phyloP scores from a whole-genome alignment of 495 filamentous ascomycete genomes.

The Aspergillus steynii region DNA sequence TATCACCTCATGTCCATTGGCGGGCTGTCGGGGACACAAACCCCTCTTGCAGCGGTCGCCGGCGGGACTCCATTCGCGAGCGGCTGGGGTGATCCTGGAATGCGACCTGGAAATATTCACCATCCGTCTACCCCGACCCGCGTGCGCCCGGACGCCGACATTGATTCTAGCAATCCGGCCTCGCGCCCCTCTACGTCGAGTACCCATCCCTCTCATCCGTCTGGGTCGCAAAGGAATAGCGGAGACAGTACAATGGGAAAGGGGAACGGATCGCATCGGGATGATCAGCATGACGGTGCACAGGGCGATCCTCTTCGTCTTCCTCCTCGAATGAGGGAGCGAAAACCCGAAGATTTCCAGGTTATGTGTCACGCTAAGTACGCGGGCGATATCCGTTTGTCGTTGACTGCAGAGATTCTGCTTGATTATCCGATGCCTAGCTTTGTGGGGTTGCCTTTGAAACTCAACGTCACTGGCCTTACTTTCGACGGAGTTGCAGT shows the following conservation, averaged over 20 bases:
- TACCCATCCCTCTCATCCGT: conserved; percentile 34
- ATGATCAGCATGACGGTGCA: conserved; percentile 26
- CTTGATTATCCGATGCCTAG: conserved; percentile 97
- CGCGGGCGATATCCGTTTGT: conserved; percentile 77
- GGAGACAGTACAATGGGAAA: conserved; percentile 12
- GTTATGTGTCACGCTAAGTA: conserved; percentile 88
- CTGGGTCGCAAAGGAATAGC: conserved; percentile 32
- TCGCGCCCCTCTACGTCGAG: conserved; percentile 49
- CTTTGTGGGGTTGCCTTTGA: conserved; percentile 90
- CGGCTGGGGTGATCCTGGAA: conserved; percentile 47
- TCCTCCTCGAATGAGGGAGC: conserved; percentile 43
- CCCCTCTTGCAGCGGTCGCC: conserved; percentile 84
- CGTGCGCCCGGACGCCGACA: conserved; percentile 29
- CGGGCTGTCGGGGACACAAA: conserved; percentile 76
- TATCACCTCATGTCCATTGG: conserved; percentile 83
- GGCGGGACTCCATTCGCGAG: conserved; percentile 59
- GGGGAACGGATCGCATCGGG: conserved; percentile 8
- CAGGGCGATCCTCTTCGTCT: conserved; percentile 26
- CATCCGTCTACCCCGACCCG: conserved; percentile 15
- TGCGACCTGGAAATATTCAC: conserved; percentile 23
- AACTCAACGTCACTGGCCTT: conserved; percentile 88
- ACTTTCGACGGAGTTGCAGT: conserved; percentile 94
- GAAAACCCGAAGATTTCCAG: conserved; percentile 68
- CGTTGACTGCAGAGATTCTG: conserved; percentile 88
- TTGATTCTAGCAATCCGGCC: conserved; percentile 35